Percentiles rank a stretch among this genome's conserved stretches.
Conservation (phyloP, 1,284 basidiomycete genomes). For the Ustilago nuda region DNA sequence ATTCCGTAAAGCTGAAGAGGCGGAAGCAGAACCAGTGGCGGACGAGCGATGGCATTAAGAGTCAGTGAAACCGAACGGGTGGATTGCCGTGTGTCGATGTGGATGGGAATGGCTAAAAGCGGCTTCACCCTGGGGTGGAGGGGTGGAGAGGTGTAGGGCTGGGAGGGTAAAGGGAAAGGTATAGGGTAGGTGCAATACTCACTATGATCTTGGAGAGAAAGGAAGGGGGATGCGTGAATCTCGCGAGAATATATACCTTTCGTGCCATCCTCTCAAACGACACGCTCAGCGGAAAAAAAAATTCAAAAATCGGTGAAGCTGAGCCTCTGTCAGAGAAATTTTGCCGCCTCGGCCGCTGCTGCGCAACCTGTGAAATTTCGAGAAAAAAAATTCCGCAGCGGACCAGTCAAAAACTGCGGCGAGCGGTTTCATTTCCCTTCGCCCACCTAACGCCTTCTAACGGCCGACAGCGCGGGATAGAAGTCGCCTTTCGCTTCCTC, state of each 20-base stretch:
- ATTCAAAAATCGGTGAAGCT: conserved; percentile 6
- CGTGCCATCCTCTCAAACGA: background rate
- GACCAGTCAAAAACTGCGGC: conserved; percentile 19
- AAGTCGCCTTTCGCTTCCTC: background rate
- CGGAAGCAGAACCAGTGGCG: background rate
- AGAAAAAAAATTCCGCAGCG: conserved; percentile 1
- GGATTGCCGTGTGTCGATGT: background rate
- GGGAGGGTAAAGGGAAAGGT: conserved; percentile 14
- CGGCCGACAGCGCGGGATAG: conserved; percentile 6
- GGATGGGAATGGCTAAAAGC: background rate
- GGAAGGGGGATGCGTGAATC: conserved; percentile 35
- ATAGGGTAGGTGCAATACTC: conserved; percentile 38
- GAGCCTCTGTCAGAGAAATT: conserved; percentile 14
- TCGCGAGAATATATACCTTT: conserved; percentile 47
- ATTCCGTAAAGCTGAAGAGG: conserved; percentile 64
- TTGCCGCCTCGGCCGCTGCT: conserved; percentile 4
- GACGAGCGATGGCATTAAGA: background rate
- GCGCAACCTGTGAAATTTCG: conserved; percentile 6
- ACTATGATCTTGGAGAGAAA: conserved; percentile 58
- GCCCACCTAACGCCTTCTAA: background rate
- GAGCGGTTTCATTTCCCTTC: background rate
- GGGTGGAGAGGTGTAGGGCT: background rate
- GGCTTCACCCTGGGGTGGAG: background rate
- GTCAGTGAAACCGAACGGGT: conserved; percentile 27
- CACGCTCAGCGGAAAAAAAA: conserved; percentile 4